These are phyloP conservation scores for Nephelium lappaceum DNA, from an alignment of 345 rosid genomes.

Conservation along the genomic window DNA sequence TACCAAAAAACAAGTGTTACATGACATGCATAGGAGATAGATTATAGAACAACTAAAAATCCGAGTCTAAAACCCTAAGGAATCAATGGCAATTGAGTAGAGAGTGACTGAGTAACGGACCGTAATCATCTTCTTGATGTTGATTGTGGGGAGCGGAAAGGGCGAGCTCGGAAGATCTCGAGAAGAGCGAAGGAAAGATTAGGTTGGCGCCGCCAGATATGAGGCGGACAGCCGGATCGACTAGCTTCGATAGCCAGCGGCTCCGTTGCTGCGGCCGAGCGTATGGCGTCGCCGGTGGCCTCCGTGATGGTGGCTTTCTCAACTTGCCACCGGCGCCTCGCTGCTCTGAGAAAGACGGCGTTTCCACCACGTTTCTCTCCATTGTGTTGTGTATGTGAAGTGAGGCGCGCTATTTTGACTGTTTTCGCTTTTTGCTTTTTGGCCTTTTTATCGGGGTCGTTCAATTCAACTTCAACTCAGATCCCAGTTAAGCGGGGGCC, in stretches of 20 bases:
- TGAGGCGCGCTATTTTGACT: background rate
- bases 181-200: slow-evolving; percentile 68
- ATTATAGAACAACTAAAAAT: background rate
- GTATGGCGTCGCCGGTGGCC: slow-evolving; percentile 56
- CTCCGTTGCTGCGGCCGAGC: slow-evolving; percentile 58
- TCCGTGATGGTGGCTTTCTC: slow-evolving; percentile 44
- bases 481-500: background rate
- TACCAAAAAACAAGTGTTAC: background rate
- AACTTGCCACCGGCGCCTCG: slow-evolving; percentile 75
- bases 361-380: slow-evolving; percentile 30
- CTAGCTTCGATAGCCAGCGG: slow-evolving; percentile 71
- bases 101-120: slow-evolving; percentile 31
- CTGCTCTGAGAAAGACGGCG: slow-evolving; percentile 35
- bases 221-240: slow-evolving; percentile 80
- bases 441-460: background rate
- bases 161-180: slow-evolving; percentile 38
- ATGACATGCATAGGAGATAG: background rate
- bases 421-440: background rate
- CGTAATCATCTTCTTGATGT: slow-evolving; percentile 34
- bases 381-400: too few species aligned
- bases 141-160: slow-evolving; percentile 36
- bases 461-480: background rate
- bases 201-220: slow-evolving; percentile 67
- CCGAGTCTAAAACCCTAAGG: slow-evolving; percentile 29
- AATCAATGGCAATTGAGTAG: slow-evolving; percentile 14